phyloP scores from a whole-genome alignment of 495 filamentous ascomycete species.

The Xylaria palmicola region DNA sequence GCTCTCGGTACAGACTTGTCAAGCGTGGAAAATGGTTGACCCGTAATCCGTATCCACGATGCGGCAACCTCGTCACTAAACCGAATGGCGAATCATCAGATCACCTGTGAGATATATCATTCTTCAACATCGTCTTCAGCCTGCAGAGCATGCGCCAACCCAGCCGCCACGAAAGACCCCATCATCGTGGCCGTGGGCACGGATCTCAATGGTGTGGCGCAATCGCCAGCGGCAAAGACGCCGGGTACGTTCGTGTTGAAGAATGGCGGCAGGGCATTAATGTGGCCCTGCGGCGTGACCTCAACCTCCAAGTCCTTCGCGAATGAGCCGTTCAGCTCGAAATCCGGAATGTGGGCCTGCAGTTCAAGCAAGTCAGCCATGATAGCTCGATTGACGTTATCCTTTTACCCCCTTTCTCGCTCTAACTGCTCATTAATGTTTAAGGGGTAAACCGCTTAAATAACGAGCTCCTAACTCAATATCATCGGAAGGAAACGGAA shows the following conservation, averaged over 20 bases:
- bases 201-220: slow-evolving; percentile 21
- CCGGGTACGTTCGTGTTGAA: slow-evolving; percentile 21
- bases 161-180: slow-evolving; percentile 22
- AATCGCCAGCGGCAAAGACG: slow-evolving; percentile 30
- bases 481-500: neutral
- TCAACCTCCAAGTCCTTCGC: slow-evolving; percentile 20
- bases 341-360: slow-evolving; percentile 23
- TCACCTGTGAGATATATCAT: neutral
- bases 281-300: slow-evolving; percentile 21
- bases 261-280: slow-evolving; percentile 26
- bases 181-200: slow-evolving; percentile 23
- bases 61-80: neutral
- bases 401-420: neutral
- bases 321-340: slow-evolving; percentile 24
- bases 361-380: neutral
- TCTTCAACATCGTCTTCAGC: slow-evolving; percentile 23
- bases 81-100: neutral
- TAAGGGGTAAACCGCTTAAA: too few relatives aligned
- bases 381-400: neutral
- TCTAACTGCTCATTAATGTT: neutral
- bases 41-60: neutral
- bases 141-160: slow-evolving; percentile 21
- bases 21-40: too few relatives aligned
- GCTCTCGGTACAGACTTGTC: too few relatives aligned
- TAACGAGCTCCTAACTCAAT: neutral